Base-by-base conservation (phyloP, 2,329 filamentous ascomycete genomes). In the Orbilia javanica region DNA sequence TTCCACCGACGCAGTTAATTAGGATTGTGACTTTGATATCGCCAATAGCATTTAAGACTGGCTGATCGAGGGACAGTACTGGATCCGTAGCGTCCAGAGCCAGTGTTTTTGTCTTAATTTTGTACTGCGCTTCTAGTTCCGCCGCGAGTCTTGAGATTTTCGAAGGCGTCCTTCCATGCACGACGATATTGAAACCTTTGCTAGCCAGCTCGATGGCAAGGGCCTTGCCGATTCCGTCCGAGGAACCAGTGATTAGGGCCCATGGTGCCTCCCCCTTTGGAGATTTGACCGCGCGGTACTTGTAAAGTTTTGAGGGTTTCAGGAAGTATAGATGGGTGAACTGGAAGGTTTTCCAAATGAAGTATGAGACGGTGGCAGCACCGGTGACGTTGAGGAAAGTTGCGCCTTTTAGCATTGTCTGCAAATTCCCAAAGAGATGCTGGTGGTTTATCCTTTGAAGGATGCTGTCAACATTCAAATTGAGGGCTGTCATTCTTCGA, bases 201-300 rank as follows among this genome's bases (percentile, higher is more conserved):
- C 89, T 87, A 22, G 96, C 94, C 71, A 99, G 90, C 84, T 97
- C 94, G 31, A 92, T 88, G 39, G 95, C 93, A 84, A 94, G 99
- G 86, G 98, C 95, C 85, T 97, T 98, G 84, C 96, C 96, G 79
- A 99, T 90, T 80, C 96, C 96, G 85, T 99, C 96, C 5, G 94
- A 97, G 57, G 95, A 96, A 80, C 96, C 96, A 27, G 96, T 99
- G 50, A 99, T 89, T 66, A 99, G 89, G 29, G 93, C 96, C 94
- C 95, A 99, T 73, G 92, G 94, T 79, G 95, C 95, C 82, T 93
- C 72, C 3, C 66, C 66, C 5, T 65, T 77, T 11, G 72, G 36
- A 10, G 72, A 71, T 44, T 66, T 60, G 22, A 70, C 57, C 3
- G 48, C 57, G 1, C 36, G 72, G 52, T 77, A 77, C 13, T 52